Conservation (phyloP, 768 basidiomycete species). For the Lentinula detonsa region DNA sequence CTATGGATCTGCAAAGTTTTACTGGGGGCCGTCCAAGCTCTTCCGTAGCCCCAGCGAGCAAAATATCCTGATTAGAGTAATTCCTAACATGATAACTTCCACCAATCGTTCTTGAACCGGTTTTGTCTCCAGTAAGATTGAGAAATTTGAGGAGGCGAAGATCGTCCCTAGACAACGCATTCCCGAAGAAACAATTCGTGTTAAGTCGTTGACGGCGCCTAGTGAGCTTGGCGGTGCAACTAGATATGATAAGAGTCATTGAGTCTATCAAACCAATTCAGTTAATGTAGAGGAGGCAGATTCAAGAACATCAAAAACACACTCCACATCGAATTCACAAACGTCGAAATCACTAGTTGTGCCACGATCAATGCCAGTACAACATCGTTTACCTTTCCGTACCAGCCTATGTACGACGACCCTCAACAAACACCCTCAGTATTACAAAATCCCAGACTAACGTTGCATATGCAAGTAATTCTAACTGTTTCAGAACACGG, state of each 20-base stretch:
- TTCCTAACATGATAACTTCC: conserved; percentile 19
- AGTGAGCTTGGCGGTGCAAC: conserved; percentile 34
- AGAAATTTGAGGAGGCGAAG: conserved; percentile 49
- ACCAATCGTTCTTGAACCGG: conserved; percentile 39
- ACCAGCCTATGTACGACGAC: conserved; percentile 23
- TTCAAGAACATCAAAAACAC: conserved; percentile 13
- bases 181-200: conserved; percentile 43
- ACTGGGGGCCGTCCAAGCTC: background rate
- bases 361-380: conserved; percentile 16
- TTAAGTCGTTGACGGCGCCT: conserved; percentile 48
- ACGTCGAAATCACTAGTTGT: conserved; percentile 23
- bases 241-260: conserved; percentile 40
- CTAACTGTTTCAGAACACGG: conserved; percentile 38
- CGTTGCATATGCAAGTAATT: conserved; percentile 24
- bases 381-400: conserved; percentile 24
- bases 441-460: conserved; percentile 16
- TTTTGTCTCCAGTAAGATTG: conserved; percentile 38
- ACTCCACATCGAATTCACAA: conserved; percentile 31
- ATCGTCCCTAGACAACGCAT: conserved; percentile 48
- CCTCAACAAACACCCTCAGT: background rate
- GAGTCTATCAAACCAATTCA: conserved; percentile 30
- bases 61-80: background rate
- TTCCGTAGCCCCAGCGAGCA: background rate
- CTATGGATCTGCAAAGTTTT: no score
- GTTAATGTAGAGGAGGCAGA: background rate